Percentiles rank a stretch among this genome's conserved stretches.
These are phyloP conservation scores for Sphagnurus paluster DNA, from an alignment of 1,284 basidiomycete species.

Conservation along the genomic window DNA sequence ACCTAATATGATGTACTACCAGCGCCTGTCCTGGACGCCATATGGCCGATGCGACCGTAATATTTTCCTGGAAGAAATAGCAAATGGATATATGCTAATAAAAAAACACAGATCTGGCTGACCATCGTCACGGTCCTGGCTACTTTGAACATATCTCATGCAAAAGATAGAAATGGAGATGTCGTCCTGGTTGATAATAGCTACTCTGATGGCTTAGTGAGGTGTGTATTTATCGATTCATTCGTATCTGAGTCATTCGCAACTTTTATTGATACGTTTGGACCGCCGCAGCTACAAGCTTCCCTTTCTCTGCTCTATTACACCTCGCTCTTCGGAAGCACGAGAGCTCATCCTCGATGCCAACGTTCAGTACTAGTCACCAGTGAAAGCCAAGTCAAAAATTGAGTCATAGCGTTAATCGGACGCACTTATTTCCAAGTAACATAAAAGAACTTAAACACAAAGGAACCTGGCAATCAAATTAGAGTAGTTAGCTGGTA, in stretches of 20 bases:
- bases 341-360: constrained; percentile 5
- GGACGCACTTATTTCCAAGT: too few species aligned
- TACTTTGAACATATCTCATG: constrained; percentile 24
- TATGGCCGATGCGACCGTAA: constrained; percentile 17
- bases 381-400: too few species aligned
- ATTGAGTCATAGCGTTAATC: too few species aligned
- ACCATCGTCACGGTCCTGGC: constrained; percentile 24
- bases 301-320: constrained; percentile 17
- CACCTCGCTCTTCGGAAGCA: constrained; percentile 11
- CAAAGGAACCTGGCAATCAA: too few species aligned
- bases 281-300: constrained; percentile 12
- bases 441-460: too few species aligned
- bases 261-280: too few species aligned
- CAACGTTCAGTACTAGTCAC: too few species aligned
- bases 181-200: constrained; percentile 22
- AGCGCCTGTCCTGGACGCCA: constrained; percentile 24
- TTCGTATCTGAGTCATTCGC: too few species aligned
- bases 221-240: constrained; percentile 8
- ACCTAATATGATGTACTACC: constrained; percentile 7
- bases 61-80: too few species aligned
- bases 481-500: too few species aligned
- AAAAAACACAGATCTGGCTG: constrained; percentile 21
- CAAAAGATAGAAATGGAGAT: constrained; percentile 25
- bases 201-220: constrained; percentile 21
- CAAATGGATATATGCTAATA: not conserved